phyloP scores from a whole-genome alignment of 805 yeast species.

The Saccharomyces eubayanus region DNA sequence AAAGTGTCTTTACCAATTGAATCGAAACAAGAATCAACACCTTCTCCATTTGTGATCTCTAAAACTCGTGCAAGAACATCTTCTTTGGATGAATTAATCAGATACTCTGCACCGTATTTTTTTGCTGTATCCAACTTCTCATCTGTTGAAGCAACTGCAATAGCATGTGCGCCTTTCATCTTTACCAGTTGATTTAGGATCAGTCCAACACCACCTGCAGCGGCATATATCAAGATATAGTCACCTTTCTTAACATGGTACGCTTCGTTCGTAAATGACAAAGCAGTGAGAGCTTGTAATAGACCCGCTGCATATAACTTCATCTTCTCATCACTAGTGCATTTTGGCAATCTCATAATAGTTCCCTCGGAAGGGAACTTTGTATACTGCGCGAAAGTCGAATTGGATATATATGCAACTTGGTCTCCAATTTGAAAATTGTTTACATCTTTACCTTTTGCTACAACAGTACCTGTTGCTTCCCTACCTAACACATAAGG shows the following conservation, averaged over 20 bases:
- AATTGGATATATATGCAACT: slow-evolving; percentile 46
- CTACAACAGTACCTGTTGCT: slow-evolving; percentile 62
- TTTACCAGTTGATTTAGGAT: slow-evolving; percentile 57
- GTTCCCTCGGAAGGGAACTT: slow-evolving; percentile 33
- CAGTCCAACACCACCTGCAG: slow-evolving; percentile 92
- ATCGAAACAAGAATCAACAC: slow-evolving; percentile 64
- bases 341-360: slow-evolving; percentile 43
- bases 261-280: slow-evolving; percentile 60
- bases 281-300: slow-evolving; percentile 72
- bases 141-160: slow-evolving; percentile 74
- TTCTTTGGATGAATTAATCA: slow-evolving; percentile 49
- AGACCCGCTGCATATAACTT: slow-evolving; percentile 52
- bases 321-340: slow-evolving; percentile 40
- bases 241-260: slow-evolving; percentile 64
- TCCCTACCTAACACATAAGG: slow-evolving; percentile 71
- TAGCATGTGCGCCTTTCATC: slow-evolving; percentile 64
- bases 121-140: slow-evolving; percentile 64
- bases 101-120: slow-evolving; percentile 65
- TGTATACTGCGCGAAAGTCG: slow-evolving; percentile 69
- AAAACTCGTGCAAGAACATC: slow-evolving; percentile 48
- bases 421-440: slow-evolving; percentile 59
- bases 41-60: slow-evolving; percentile 56
- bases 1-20: slow-evolving; percentile 74
- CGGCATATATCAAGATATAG: slow-evolving; percentile 73
- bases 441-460: slow-evolving; percentile 51